Base-by-base conservation (phyloP, 441 rosid genomes). In the Bruguiera hainesii region DNA sequence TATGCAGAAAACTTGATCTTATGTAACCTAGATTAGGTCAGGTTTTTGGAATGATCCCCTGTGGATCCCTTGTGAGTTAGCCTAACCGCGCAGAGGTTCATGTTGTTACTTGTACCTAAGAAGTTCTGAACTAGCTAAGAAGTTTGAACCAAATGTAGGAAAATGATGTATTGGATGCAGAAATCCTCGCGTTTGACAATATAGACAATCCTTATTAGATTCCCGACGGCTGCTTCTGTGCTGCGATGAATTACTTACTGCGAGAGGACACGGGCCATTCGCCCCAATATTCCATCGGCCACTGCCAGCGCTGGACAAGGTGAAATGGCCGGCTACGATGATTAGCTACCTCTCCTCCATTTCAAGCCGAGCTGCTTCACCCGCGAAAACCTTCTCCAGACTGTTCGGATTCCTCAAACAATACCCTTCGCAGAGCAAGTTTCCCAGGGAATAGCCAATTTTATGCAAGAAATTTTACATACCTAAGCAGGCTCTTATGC, bases 131-230 rank as follows among this genome's bases (percentile, higher is more conserved):
- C 3, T 30, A 4, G 31, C 26, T 26, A 26, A 26, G 26, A 26
- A 89, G 96, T 89, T 91, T 59, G 85, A 80, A 80, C 15, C 15
- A 91, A 87, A 76, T 87, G 86, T 11, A 72, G 68, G 62, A 87
- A 84, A 86, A 83, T 89, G 96, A 76, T 84, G 53, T 91, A 89
- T 79, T 89, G 67, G 96, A 91, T 23, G 92, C 87, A 9, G 96
- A 91, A 77, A 83, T 87, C 58, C 96, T 87, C 71, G 94, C 84
- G 60, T 88, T 81, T 10, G 87, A 79, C 11, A 88, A 84, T 74
- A 85, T 87, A 19, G 90, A 88, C 73, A 86, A 86, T 61, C 82
- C 88, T 50, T 85, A 81, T 6, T 84, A 85, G 72, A 50, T 73
- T 21, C 83, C 81, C 0, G 80, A 78, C 18, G 88, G 88, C 4